phyloP scores from a whole-genome alignment of 495 filamentous ascomycete species.

The Aspergillus saccharolyticus region DNA sequence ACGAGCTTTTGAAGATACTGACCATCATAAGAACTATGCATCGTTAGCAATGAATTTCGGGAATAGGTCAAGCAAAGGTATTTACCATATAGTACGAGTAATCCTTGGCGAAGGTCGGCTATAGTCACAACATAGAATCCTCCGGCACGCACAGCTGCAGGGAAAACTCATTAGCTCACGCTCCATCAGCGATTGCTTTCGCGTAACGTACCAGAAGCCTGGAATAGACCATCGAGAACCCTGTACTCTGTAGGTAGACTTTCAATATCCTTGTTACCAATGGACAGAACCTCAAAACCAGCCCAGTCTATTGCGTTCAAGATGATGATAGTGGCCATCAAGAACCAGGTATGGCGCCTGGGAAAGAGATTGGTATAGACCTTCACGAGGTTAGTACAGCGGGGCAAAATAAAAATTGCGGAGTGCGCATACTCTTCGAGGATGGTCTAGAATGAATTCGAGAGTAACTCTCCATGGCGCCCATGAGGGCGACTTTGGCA shows the following conservation, averaged over 20 bases:
- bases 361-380: slow-evolving; percentile 81
- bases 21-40: slow-evolving; percentile 73
- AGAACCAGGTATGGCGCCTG: slow-evolving; percentile 71
- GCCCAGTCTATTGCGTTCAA: slow-evolving; percentile 81
- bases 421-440: slow-evolving; percentile 50
- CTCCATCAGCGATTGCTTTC: background rate
- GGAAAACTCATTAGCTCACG: slow-evolving; percentile 13
- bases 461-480: slow-evolving; percentile 58
- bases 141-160: slow-evolving; percentile 64
- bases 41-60: slow-evolving; percentile 9
- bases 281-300: slow-evolving; percentile 73
- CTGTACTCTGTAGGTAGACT: slow-evolving; percentile 52
- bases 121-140: slow-evolving; percentile 83
- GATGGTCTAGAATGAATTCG: slow-evolving; percentile 75
- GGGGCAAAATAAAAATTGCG: background rate
- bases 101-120: slow-evolving; percentile 59
- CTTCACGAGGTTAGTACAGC: slow-evolving; percentile 10
- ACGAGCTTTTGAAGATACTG: slow-evolving; percentile 7
- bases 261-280: slow-evolving; percentile 62
- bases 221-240: slow-evolving; percentile 75
- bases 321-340: slow-evolving; percentile 63
- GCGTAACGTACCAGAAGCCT: slow-evolving; percentile 52
- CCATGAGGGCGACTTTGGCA: slow-evolving; percentile 41
- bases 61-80: background rate
- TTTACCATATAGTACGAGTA: slow-evolving; percentile 67